Evolutionary conservation across 768 basidiomycete genomes (phyloP), one percentile per base, ranked within the genome.

Genomic region (Suillus clintonianus): DNA sequence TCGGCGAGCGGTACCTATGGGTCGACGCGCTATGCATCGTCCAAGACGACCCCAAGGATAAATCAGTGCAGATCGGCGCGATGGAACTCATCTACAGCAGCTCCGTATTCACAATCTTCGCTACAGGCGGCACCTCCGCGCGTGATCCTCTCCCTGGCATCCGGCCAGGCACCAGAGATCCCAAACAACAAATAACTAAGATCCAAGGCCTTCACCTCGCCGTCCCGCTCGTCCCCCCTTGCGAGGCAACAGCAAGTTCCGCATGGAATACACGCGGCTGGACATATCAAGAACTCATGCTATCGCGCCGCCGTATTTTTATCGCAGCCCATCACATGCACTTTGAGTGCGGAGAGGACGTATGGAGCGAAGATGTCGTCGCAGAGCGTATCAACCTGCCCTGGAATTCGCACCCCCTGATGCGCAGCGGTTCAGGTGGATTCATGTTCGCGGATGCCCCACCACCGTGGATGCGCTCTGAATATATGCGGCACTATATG

Each of bases 161-260:
- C 19, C 39, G 34, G 17, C 62, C 63, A n/a, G 60, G 62, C 22
- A 72, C 68, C 1, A 65, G 72, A 30, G 22, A 19, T 11, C n/a
- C 30, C 9, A 11, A 64, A 32, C 71, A 72, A 34, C 62, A 66
- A n/a, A 48, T 71, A 53, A 55, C 64, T 27, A 50, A 61, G 32
- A 39, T 72, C n/a, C 66, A 73, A 47, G 72, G 66, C 4, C 64
- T 72, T 56, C 68, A 68, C 54, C 64, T 72, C 30, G 58, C 71
- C 1, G 53, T 68, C 24, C 70, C 70, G 3, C 66, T 73, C 17
- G 60, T 70, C 6, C 30, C 67, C 11, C 64, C 63, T 1, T 5
- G 14, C 2, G 70, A 67, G 14, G 62, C 43, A 6, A 30, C 62
- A 3, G 17, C 19, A 8, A 64, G 62, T 2, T 64, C 70, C 3